Base-by-base conservation (phyloP, 768 basidiomycete genomes). In the Saitozyma podzolica region DNA sequence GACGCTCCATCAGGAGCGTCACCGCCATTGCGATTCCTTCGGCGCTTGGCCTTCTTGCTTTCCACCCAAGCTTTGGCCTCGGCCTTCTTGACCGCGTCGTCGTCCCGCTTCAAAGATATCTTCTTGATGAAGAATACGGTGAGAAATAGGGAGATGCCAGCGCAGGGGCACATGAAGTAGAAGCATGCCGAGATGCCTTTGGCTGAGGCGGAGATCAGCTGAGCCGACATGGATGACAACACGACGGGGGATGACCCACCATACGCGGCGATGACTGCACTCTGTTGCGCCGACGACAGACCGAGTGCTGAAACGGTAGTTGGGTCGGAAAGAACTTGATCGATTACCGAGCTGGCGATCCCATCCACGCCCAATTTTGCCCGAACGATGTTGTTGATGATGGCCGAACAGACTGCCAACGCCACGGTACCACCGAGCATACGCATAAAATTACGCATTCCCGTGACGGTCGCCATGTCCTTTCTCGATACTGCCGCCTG, bases 401-500 rank as follows among this genome's bases (percentile, higher is more conserved):
- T 69, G 6, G 73, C 56, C 8, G 61, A 62, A 1, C 67, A 68
- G 8, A 66, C 80, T 0, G 88, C 86, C 1, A 90, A 82, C 5
- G 85, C 82, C 3, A 91, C 70, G 0, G 89, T 87, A 16, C 89
- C 89, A 17, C 89, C 89, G 3, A 90, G 80, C 58, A 86, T 80
- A 14, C 89, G 84, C 54, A 89, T 81, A 66, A 90, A 89, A 47
- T 57, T 61, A 56, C 60, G 54, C 0, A 85, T 58, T 0, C 76
- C 86, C 0, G 89, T 90, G 0, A 89, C 88, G 9, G 88, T 87
- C 0, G 87, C 87, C 88, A 90, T 89, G 63, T 91, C 89, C 47
- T 82, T 82, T 45, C 89, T 80, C 0, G 84, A 77, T 0, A 90
- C 89, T 29, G 87, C 86, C 0, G 88, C 88, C 72, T 91, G 89